phyloP scores from a whole-genome alignment of 2,329 filamentous ascomycete species.

The Pestalotiopsis sp. region DNA sequence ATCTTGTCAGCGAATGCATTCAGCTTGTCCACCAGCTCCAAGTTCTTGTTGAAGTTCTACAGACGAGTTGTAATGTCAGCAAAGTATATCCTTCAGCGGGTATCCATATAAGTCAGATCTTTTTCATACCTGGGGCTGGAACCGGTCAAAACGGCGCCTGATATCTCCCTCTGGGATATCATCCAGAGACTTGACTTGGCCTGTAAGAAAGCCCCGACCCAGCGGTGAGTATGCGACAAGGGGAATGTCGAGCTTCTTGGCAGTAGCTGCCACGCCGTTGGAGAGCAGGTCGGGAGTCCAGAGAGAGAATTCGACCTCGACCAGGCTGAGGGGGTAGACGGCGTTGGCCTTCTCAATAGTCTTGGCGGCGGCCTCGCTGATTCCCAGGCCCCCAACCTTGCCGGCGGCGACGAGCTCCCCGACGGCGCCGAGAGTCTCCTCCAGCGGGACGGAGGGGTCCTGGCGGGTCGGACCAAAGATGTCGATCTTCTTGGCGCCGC shows the following conservation, averaged over 20 bases:
- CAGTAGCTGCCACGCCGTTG: conserved; percentile 38
- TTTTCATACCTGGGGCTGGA: conserved; percentile 39
- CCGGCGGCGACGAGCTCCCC: conserved; percentile 33
- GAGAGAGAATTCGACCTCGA: conserved; percentile 48
- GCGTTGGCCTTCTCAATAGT: conserved; percentile 42
- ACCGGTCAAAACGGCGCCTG: conserved; percentile 49
- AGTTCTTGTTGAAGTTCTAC: conserved; percentile 56
- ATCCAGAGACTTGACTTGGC: conserved; percentile 44
- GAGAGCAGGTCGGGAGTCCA: conserved; percentile 44
- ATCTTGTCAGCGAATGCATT: conserved; percentile 54
- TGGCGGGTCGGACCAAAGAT: conserved; percentile 52
- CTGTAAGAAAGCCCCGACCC: conserved; percentile 60
- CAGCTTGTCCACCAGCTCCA: conserved; percentile 55
- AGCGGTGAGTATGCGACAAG: conserved; percentile 63
- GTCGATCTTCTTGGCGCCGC: conserved; percentile 49
- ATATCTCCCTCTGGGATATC: conserved; percentile 54
- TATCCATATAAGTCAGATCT: not conserved
- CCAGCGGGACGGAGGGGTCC: conserved; percentile 40
- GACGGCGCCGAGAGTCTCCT: conserved; percentile 31
- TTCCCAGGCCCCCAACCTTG: conserved; percentile 32
- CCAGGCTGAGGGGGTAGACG: conserved; percentile 41
- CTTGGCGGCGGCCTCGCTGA: conserved; percentile 43
- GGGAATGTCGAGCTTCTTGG: conserved; percentile 53
- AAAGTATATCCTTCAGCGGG: not conserved
- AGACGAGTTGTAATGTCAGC: too few species aligned